Base-by-base conservation (phyloP, 371 early-diverging fungal species). In the Mortierella polycephala region DNA sequence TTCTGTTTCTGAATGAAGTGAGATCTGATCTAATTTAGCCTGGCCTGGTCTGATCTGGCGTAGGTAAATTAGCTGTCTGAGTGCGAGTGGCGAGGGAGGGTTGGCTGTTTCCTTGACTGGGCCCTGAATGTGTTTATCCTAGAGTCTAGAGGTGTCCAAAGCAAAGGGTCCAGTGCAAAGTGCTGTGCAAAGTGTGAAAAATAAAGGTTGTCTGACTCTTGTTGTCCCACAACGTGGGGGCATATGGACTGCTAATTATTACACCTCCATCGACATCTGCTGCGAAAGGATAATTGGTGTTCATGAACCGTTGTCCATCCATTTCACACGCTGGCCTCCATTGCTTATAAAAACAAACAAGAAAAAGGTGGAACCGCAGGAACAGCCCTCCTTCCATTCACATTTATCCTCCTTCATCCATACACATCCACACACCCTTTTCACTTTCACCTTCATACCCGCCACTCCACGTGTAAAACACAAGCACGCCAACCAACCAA, bases 171-270 rank as follows among this genome's bases (percentile, higher is more conserved):
- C 66, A 66, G 12, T 13, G 11, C 10, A 21, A 42, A 58, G 44
- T 58, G 58, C 66, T 57, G 18, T 59, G 57, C 65, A 56, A 37
- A 10, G 54, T 23, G 54, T 57, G 37, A 41, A 47, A 56, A 47
- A 41, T 23, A 40, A 62, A 14, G 37, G 55, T 50, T 61, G 61
- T 37, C 50, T 50, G 62, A 18, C 44, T 6, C 13, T 21, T 58
- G 16, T 37, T 60, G 23, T 3, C 20, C 42, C 8, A 14, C 62
- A 18, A 18, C 18, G 16, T 46, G 46, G 16, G 46, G 45, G 45
- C 45, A 45, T 45, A 46, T 46, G 51, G 51, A 51, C 51, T 51
- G 51, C 51, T 51, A 18, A n/a, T 51, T 42, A 30, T 30, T 30
- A 30, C 30, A 41, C 6, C 57, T 10, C 57, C 57, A 9, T 56